phyloP scores from a whole-genome alignment of 1,284 basidiomycete genomes.

The Ustilago esculenta region DNA sequence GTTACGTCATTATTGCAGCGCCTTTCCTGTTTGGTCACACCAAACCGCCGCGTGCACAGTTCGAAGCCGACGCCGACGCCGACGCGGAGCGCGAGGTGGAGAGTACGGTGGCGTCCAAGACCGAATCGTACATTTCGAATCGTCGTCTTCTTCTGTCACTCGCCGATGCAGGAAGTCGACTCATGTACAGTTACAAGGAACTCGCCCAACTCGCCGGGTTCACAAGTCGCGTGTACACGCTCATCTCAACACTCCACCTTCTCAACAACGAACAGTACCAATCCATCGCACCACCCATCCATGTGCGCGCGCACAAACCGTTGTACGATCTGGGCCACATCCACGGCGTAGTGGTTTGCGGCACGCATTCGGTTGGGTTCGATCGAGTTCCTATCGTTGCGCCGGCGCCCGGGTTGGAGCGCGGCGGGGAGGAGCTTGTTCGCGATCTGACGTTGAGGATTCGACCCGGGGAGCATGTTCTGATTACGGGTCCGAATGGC shows the following conservation, averaged over 20 bases:
- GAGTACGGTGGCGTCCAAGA: slow-evolving; percentile 71
- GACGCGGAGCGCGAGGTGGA: too few species aligned
- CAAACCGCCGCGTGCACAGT: slow-evolving; percentile 31
- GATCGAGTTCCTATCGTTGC: slow-evolving; percentile 77
- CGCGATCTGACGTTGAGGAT: slow-evolving; percentile 78
- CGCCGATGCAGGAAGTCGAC: slow-evolving; percentile 90
- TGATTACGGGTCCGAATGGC: slow-evolving; percentile 84
- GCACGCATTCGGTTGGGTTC: slow-evolving; percentile 48
- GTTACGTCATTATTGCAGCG: slow-evolving; percentile 65
- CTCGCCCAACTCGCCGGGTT: slow-evolving; percentile 91
- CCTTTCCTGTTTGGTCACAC: slow-evolving; percentile 60
- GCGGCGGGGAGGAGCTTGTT: slow-evolving; percentile 75
- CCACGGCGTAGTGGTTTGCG: slow-evolving; percentile 63
- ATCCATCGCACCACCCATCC: slow-evolving; percentile 56
- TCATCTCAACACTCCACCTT: slow-evolving; percentile 83
- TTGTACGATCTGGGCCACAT: slow-evolving; percentile 67
- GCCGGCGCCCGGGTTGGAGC: slow-evolving; percentile 72
- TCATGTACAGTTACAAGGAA: slow-evolving; percentile 87
- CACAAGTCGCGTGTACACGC: slow-evolving; percentile 86
- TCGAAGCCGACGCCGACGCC: too few species aligned
- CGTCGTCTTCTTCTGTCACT: slow-evolving; percentile 83
- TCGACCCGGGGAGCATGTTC: slow-evolving; percentile 82
- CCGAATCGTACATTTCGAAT: slow-evolving; percentile 88
- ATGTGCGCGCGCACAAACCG: slow-evolving; percentile 50
- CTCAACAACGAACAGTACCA: slow-evolving; percentile 64